Percentiles rank a stretch among this genome's conserved stretches.
Conservation (phyloP, 2,329 filamentous ascomycete genomes). For the Diaporthe aspalathi region DNA sequence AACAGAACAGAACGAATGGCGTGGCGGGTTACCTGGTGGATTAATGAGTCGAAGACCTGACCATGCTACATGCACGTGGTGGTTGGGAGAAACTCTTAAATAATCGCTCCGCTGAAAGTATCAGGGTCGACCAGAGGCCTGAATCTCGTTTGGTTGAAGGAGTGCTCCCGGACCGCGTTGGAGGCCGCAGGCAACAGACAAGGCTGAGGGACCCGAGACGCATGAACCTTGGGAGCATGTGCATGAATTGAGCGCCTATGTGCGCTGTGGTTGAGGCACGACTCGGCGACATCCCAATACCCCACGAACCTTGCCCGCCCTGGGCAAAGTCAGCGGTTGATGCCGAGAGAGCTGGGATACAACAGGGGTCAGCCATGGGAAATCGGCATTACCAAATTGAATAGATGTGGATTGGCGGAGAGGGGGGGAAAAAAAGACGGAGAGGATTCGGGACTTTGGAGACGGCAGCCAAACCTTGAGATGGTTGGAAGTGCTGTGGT, state of each 20-base stretch:
- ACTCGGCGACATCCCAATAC: not conserved
- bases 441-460: not conserved
- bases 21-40: not conserved
- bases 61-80: too few relatives aligned
- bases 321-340: not conserved
- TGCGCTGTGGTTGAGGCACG: not conserved
- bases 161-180: not conserved
- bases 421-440: not conserved
- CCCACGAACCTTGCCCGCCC: not conserved
- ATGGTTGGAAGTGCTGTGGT: too few relatives aligned
- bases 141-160: not conserved
- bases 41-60: too few relatives aligned
- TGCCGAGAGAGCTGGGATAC: slow-evolving; percentile 7
- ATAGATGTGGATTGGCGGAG: not conserved
- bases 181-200: not conserved
- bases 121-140: not conserved
- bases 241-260: not conserved
- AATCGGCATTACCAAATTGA: not conserved
- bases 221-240: not conserved
- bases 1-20: not conserved
- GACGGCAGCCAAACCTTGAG: too few relatives aligned
- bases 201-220: not conserved
- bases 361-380: slow-evolving; percentile 14
- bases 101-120: not conserved
- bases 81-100: not conserved